Conservation (phyloP, 768 basidiomycete species). For the Podaxis sp. region DNA sequence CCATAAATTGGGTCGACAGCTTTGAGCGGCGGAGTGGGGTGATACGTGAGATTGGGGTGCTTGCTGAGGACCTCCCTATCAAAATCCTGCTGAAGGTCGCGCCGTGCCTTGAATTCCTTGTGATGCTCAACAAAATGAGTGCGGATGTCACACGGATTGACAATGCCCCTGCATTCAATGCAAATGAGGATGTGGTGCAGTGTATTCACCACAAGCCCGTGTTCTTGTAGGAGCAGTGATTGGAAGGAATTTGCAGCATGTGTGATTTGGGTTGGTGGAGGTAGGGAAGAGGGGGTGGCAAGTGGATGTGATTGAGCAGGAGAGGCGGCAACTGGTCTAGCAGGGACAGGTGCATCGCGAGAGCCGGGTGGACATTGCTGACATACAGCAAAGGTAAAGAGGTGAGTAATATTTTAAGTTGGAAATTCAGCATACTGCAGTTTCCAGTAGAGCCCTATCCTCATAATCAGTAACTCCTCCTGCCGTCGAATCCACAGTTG, state of each 20-base stretch:
- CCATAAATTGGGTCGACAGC: neutral
- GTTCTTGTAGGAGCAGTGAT: neutral
- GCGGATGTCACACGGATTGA: neutral
- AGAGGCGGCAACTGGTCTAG: too few species aligned
- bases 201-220: neutral
- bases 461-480: too few species aligned
- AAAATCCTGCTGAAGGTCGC: neutral
- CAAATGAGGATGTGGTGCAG: neutral
- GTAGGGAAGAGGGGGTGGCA: too few species aligned
- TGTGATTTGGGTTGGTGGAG: too few species aligned
- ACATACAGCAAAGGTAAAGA: too few species aligned
- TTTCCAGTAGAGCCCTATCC: too few species aligned
- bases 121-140: neutral
- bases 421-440: too few species aligned
- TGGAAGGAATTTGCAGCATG: slow-evolving; percentile 18
- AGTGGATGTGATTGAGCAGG: too few species aligned
- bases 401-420: too few species aligned
- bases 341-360: too few species aligned
- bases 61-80: neutral
- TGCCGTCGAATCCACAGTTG: too few species aligned
- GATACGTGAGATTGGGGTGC: neutral
- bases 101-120: neutral
- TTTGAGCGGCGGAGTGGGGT: neutral
- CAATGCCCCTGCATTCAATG: neutral
- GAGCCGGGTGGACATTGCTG: too few species aligned